Conservation (phyloP, 179 eudicot species). For the Patellifolia procumbens region DNA sequence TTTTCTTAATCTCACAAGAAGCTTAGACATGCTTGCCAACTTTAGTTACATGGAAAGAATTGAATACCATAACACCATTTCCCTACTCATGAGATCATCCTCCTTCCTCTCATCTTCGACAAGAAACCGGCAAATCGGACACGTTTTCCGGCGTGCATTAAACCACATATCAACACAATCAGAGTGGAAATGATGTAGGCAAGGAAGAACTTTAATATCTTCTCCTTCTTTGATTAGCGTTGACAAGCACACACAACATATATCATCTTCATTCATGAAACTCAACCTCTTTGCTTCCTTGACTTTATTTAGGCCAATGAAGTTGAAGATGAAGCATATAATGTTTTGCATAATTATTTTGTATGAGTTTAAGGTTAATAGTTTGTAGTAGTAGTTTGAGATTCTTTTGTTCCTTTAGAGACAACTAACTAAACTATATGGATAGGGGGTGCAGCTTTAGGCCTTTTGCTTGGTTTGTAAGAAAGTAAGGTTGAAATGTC, state of each 20-base stretch:
- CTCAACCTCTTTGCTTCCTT: conserved; percentile 4
- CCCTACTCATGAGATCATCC: conserved; percentile 18
- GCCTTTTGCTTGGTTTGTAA: conserved; percentile 36
- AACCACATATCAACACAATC: conserved; percentile 38
- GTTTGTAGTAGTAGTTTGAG: background rate
- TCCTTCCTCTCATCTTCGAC: conserved; percentile 32
- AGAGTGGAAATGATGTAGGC: conserved; percentile 34
- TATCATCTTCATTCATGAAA: conserved; percentile 22
- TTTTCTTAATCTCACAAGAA: background rate
- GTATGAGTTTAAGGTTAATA: background rate
- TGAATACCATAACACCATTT: conserved; percentile 39
- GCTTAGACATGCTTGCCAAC: conserved; percentile 18
- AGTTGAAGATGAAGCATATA: conserved; percentile 34
- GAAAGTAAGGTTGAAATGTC: conserved; percentile 33
- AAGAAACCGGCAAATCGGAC: conserved; percentile 39
- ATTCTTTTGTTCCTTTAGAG: conserved; percentile 20
- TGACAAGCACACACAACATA: conserved; percentile 39
- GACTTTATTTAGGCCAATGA: conserved; percentile 24
- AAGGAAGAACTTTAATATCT: conserved; percentile 33
- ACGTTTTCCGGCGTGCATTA: conserved; percentile 32
- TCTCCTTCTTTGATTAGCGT: conserved; percentile 28
- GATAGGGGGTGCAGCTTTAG: conserved; percentile 13
- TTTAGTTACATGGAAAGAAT: conserved; percentile 37
- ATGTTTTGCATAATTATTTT: conserved; percentile 28
- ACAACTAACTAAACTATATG: conserved; percentile 1